Evolutionary conservation across 306 rosid species (phyloP).

Genomic region (Bauhinia variegata): DNA sequence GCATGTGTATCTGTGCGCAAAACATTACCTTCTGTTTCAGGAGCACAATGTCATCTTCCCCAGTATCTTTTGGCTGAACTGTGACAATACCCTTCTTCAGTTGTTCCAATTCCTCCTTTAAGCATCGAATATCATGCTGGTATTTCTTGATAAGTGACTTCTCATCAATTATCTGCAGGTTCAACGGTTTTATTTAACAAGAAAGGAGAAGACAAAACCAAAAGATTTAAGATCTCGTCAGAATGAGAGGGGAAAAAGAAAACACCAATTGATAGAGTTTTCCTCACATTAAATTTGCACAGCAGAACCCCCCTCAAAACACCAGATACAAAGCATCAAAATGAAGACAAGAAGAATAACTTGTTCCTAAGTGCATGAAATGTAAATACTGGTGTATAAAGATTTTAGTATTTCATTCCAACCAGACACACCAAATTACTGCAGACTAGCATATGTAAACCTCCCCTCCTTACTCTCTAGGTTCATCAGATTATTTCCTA

Average conservation of each 20-base stretch:
- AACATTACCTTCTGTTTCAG: slow-evolving; percentile 83
- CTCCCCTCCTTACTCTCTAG: neutral
- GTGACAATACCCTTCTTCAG: slow-evolving; percentile 79
- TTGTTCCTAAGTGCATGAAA: slow-evolving; percentile 17
- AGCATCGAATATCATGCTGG: slow-evolving; percentile 84
- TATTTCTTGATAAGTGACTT: slow-evolving; percentile 97
- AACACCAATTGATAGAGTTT: neutral
- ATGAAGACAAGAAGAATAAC: slow-evolving; percentile 23
- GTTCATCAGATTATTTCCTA: slow-evolving; percentile 24
- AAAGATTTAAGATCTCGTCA: slow-evolving; percentile 16
- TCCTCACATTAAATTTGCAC: slow-evolving; percentile 14
- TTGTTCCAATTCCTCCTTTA: slow-evolving; percentile 92
- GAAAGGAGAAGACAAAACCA: neutral
- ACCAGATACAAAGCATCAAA: slow-evolving; percentile 17
- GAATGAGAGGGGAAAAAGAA: slow-evolving; percentile 22
- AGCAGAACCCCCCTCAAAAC: neutral
- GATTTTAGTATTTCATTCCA: slow-evolving; percentile 7
- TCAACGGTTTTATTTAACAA: slow-evolving; percentile 7
- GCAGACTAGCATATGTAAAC: slow-evolving; percentile 12
- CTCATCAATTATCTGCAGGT: slow-evolving; percentile 94
- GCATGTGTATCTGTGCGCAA: too few species aligned
- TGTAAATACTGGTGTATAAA: neutral
- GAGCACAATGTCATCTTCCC: slow-evolving; percentile 70
- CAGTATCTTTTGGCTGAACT: slow-evolving; percentile 72
- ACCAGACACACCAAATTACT: slow-evolving; percentile 9